Base-by-base conservation (phyloP, 2,329 filamentous ascomycete species). In the Ophiosphaerella korrae region DNA sequence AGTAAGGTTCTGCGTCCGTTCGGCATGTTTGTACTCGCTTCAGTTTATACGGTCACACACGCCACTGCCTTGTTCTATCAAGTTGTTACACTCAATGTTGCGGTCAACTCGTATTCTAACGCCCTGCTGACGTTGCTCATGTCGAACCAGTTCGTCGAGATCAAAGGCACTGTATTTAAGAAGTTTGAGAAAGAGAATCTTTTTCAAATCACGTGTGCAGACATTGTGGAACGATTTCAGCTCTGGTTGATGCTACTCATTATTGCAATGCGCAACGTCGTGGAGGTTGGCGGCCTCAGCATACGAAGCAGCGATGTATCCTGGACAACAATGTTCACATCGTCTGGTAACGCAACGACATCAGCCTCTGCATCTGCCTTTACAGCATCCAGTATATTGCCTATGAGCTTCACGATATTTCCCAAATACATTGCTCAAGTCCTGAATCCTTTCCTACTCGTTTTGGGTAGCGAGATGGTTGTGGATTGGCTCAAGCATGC, bases 111-210 rank as follows among this genome's bases (percentile, higher is more conserved):
- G 0, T 99, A 99, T 74, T 97, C 92, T 0, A 99, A 99, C 68
- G 93, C 94, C 0, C 80, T 99, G 4, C 81, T 99, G 31, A 97
- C 94, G 0, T 83, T 99, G 1, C 80, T 99, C 2, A 85, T 99
- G 70, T 97, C 92, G 6, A 99, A 97, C 68, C 95, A 99, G 69
- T 99, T 99, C 66, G 94, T 99, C 37, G 94, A 99, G 76, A 96
- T 99, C 80, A 99, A 99, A 70, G 90, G 90, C 53, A 95, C 92
- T 0, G 95, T 99, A 1, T 99, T 99, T 80, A 97, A 99, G 78
- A 94, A 93, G 53, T 96, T 97, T 57, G 94, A 99, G 66, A 97
- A 97, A 72, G 94, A 99, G 69, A 97, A 96, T 60, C 79, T 96
- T 0, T 99, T 99, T 70, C 94, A 99, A 72, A 81, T 99, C 12